A percentile compares a stretch with the other conserved stretches of the same genome.
Evolutionary conservation across 129 eudicot genomes (phyloP).

Genomic region (Mikania micrantha): DNA sequence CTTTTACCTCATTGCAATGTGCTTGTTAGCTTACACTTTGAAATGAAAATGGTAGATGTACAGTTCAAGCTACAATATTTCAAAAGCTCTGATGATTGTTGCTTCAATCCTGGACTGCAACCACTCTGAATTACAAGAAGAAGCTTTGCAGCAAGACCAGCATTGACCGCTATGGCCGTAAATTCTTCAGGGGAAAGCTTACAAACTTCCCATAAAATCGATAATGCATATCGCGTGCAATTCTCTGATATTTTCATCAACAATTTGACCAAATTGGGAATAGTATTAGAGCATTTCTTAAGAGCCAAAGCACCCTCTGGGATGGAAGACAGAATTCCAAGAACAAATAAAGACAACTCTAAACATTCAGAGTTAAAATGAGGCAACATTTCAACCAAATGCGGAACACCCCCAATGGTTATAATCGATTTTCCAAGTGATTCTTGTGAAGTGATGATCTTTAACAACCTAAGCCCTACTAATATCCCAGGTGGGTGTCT

Average conservation of each 20-base stretch:
- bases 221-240: background rate
- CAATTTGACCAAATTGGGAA: background rate
- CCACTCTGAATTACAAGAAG: conserved; percentile 4
- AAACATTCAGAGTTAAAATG: conserved; percentile 2
- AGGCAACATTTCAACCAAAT: conserved; percentile 7
- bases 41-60: background rate
- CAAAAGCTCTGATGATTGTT: background rate
- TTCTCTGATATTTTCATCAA: background rate
- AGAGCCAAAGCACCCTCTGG: conserved; percentile 3
- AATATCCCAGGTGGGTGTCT: background rate
- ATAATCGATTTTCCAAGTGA: background rate
- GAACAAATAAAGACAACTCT: background rate
- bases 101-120: background rate
- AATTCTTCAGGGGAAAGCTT: background rate
- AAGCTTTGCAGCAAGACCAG: conserved; percentile 25
- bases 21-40: conserved; percentile 5
- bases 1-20: conserved; percentile 41
- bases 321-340: background rate
- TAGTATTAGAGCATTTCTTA: background rate
- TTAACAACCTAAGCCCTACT: background rate
- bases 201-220: conserved; percentile 3
- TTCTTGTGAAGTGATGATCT: background rate
- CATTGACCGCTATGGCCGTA: background rate
- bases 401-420: background rate
- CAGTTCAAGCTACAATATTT: background rate